Percentiles rank a stretch among this genome's conserved stretches.
These are phyloP conservation scores for Podaxis sp. DNA, from an alignment of 768 basidiomycete species.

Conservation along the genomic window DNA sequence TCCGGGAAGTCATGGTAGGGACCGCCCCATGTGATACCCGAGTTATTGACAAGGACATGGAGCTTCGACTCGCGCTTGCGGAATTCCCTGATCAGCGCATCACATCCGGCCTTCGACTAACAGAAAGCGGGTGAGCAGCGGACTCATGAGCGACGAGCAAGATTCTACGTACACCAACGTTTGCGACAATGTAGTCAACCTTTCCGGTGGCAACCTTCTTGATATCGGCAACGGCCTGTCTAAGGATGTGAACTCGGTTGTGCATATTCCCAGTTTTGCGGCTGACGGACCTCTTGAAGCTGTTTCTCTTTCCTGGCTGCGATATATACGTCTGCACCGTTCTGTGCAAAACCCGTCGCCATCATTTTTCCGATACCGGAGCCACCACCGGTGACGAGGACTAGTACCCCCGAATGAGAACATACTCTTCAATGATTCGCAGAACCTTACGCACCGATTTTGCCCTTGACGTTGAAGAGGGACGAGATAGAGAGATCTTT, in stretches of 20 bases:
- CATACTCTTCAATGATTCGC: background rate
- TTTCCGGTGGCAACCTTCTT: slow-evolving; percentile 59
- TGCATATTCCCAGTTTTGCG: background rate
- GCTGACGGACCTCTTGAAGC: slow-evolving; percentile 62
- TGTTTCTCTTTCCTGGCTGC: slow-evolving; percentile 81
- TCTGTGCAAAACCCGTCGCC: slow-evolving; percentile 77
- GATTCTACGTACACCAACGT: slow-evolving; percentile 59
- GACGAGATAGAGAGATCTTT: slow-evolving; percentile 16
- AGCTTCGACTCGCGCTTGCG: slow-evolving; percentile 69
- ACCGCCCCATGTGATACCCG: slow-evolving; percentile 79
- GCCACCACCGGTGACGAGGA: slow-evolving; percentile 81
- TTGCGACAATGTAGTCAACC: slow-evolving; percentile 73
- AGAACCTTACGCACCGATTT: slow-evolving; percentile 12
- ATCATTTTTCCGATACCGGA: slow-evolving; percentile 87
- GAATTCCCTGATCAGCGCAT: slow-evolving; percentile 67
- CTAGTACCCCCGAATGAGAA: slow-evolving; percentile 31
- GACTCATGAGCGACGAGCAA: background rate
- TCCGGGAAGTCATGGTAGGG: slow-evolving; percentile 72
- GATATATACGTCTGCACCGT: slow-evolving; percentile 89
- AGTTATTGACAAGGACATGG: slow-evolving; percentile 84
- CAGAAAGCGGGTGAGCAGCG: background rate
- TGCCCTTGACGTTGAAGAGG: slow-evolving; percentile 21
- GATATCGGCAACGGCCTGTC: slow-evolving; percentile 55
- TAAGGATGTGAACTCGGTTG: background rate
- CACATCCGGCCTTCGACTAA: slow-evolving; percentile 78